Conservation (phyloP, 2,329 filamentous ascomycete species). For the Aureobasidium sp. region DNA sequence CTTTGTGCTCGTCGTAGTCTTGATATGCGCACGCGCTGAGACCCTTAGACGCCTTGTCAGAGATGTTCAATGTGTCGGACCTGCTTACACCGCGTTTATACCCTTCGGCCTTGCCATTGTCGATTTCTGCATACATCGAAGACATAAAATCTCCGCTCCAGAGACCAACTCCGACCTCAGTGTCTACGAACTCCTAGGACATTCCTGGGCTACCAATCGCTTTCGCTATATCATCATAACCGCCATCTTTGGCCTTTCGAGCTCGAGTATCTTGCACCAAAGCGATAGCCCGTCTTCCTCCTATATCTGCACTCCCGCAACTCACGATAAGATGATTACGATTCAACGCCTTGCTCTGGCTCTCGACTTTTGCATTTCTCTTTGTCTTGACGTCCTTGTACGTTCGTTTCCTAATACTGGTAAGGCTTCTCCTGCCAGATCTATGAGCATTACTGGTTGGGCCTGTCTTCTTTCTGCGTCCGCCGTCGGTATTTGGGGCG, state of each 20-base stretch:
- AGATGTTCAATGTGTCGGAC: slow-evolving; percentile 37
- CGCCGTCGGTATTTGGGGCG: slow-evolving; percentile 31
- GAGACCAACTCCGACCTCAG: slow-evolving; percentile 22
- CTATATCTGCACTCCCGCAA: slow-evolving; percentile 42
- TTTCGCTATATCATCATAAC: slow-evolving; percentile 35
- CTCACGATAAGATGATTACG: slow-evolving; percentile 30
- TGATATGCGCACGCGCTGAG: slow-evolving; percentile 30
- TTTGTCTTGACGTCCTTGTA: slow-evolving; percentile 23
- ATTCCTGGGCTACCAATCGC: slow-evolving; percentile 28
- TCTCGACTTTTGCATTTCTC: slow-evolving; percentile 38
- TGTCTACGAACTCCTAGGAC: slow-evolving; percentile 28
- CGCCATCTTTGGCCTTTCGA: slow-evolving; percentile 33
- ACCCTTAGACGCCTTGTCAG: slow-evolving; percentile 35
- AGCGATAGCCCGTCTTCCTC: slow-evolving; percentile 36
- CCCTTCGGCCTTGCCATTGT: slow-evolving; percentile 25
- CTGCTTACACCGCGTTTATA: slow-evolving; percentile 22
- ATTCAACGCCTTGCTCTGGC: slow-evolving; percentile 33
- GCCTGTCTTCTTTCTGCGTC: slow-evolving; percentile 29
- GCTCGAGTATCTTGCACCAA: slow-evolving; percentile 31
- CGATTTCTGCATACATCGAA: slow-evolving; percentile 23
- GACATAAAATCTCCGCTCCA: slow-evolving; percentile 14
- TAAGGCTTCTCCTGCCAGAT: neutral
- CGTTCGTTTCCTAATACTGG: neutral
- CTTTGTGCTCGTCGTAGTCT: slow-evolving; percentile 25
- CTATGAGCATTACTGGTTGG: slow-evolving; percentile 22